A percentile compares a stretch with the other conserved stretches of the same genome.
These are phyloP conservation scores for Dactylonectria macrodidyma DNA, from an alignment of 2,329 filamentous ascomycete genomes.

Conservation along the genomic window DNA sequence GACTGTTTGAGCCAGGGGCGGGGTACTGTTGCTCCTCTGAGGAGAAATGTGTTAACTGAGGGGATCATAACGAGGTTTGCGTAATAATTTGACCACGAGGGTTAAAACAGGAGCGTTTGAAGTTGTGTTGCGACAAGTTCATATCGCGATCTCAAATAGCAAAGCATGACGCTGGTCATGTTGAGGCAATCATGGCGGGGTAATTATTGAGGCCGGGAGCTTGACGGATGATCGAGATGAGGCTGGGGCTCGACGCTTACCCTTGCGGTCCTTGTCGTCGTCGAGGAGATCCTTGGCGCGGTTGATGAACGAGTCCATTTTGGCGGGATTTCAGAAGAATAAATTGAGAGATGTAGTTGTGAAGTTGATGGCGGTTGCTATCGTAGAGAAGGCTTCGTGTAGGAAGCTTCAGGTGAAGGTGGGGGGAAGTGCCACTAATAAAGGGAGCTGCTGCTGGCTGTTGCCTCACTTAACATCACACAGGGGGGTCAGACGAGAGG, in stretches of 20 bases:
- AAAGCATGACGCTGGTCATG: neutral
- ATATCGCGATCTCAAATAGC: no score
- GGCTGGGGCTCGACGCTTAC: slow-evolving; percentile 19
- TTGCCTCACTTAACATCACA: neutral
- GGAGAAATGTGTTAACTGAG: slow-evolving; percentile 19
- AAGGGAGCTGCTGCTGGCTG: slow-evolving; percentile 4
- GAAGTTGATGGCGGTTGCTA: neutral
- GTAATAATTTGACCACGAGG: no score
- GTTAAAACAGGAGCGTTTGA: neutral
- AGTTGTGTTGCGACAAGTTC: neutral
- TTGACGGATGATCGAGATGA: slow-evolving; percentile 33
- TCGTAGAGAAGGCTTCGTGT: slow-evolving; percentile 4
- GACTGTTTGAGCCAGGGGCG: slow-evolving; percentile 46
- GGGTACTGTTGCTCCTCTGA: slow-evolving; percentile 42
- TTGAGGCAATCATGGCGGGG: slow-evolving; percentile 40
- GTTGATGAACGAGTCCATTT: slow-evolving; percentile 58
- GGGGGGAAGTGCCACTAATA: slow-evolving; percentile 25
- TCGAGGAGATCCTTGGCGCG: slow-evolving; percentile 56
- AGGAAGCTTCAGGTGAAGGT: slow-evolving; percentile 2
- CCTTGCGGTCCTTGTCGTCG: slow-evolving; percentile 47
- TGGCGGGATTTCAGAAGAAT: slow-evolving; percentile 25
- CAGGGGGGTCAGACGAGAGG: neutral
- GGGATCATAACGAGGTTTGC: neutral
- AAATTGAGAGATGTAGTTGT: neutral
- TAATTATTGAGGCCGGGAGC: slow-evolving; percentile 29